phyloP scores from a whole-genome alignment of 1,284 basidiomycete species.

The Rugiboletus extremiorientalis region DNA sequence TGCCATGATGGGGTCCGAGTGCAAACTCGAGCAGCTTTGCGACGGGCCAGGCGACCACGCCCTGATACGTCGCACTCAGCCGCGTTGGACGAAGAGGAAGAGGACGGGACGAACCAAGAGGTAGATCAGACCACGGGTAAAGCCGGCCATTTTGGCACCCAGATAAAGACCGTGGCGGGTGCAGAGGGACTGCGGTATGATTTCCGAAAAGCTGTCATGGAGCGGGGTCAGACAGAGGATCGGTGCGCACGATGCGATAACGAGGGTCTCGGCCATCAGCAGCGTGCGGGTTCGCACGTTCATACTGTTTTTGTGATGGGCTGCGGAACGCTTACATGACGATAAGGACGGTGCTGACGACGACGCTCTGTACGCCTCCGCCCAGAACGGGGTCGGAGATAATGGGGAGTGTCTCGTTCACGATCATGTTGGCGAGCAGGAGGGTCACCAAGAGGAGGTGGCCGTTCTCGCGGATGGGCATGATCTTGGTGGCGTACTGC shows the following conservation, averaged over 20 bases:
- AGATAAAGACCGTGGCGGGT: slow-evolving; percentile 91
- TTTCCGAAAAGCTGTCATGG: slow-evolving; percentile 72
- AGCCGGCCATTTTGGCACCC: slow-evolving; percentile 86
- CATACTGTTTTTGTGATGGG: neutral
- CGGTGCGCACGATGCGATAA: no score
- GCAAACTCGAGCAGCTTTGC: slow-evolving; percentile 66
- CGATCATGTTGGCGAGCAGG: slow-evolving; percentile 85
- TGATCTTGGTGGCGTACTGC: slow-evolving; percentile 80
- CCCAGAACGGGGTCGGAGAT: slow-evolving; percentile 88
- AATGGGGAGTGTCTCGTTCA: slow-evolving; percentile 89
- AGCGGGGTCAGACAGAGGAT: no score
- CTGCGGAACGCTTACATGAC: slow-evolving; percentile 63
- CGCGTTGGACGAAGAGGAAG: neutral
- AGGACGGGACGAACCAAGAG: slow-evolving; percentile 50
- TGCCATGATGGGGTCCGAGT: slow-evolving; percentile 64
- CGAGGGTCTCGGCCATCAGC: neutral
- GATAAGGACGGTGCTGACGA: slow-evolving; percentile 83
- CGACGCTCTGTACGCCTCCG: slow-evolving; percentile 78
- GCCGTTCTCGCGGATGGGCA: slow-evolving; percentile 84
- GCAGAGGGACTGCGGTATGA: slow-evolving; percentile 90
- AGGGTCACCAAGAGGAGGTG: slow-evolving; percentile 84
- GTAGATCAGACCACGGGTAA: slow-evolving; percentile 72
- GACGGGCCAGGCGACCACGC: slow-evolving; percentile 79
- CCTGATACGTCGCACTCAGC: slow-evolving; percentile 39
- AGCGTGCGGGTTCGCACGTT: neutral